Percentiles rank a stretch among this genome's conserved stretches.
phyloP scores from a whole-genome alignment of 83 land plant species.

The Isoetes engelmannii region DNA sequence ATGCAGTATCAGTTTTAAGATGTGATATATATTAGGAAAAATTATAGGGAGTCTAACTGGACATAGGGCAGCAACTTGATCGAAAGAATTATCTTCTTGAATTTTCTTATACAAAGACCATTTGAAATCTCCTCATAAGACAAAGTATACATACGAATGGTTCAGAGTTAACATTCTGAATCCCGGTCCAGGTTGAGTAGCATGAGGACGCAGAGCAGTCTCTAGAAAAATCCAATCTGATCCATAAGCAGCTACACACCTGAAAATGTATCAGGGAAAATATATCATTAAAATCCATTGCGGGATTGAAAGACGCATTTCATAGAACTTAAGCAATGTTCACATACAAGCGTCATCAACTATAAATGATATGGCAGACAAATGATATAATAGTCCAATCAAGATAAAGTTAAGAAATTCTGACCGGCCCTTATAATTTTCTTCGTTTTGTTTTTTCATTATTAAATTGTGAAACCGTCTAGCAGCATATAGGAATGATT shows the following conservation, averaged over 20 bases:
- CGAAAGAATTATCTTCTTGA: too few species aligned
- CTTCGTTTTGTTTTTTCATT: too few species aligned
- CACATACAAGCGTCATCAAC: not conserved
- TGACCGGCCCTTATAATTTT: too few species aligned
- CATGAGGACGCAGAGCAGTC: constrained; percentile 65
- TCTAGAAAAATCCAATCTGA: constrained; percentile 67
- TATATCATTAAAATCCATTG: not conserved
- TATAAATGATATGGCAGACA: not conserved
- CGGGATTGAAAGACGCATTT: too few species aligned
- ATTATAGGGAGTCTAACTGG: too few species aligned
- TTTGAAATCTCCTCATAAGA: not conserved
- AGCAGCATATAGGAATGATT: too few species aligned
- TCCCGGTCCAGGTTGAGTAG: constrained; percentile 10
- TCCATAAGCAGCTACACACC: constrained; percentile 89
- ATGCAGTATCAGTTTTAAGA: too few species aligned
- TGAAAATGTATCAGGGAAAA: constrained; percentile 35
- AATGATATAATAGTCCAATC: not conserved
- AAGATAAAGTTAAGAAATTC: not conserved
- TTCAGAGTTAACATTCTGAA: constrained; percentile 72
- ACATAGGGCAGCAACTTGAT: too few species aligned
- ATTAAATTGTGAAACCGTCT: too few species aligned
- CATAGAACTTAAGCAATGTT: too few species aligned
- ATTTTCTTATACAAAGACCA: too few species aligned
- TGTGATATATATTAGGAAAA: too few species aligned
- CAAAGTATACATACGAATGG: constrained; percentile 64